A percentile compares a stretch with the other conserved stretches of the same genome.
Conservation (phyloP, 2,329 filamentous ascomycete species). For the Cordyceps cicadae region DNA sequence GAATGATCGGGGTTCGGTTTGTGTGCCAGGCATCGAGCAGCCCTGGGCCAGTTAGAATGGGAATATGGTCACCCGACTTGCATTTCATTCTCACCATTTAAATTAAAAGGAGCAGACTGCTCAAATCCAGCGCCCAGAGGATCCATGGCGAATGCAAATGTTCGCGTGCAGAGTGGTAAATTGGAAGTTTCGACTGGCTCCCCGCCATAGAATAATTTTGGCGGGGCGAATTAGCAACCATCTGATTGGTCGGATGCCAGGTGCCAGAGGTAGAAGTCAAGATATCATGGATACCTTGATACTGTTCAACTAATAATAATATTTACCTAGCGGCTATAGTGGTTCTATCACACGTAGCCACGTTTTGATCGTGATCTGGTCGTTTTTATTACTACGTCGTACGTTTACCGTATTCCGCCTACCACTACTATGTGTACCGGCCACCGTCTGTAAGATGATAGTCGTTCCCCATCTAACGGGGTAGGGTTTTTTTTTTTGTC, state of each 20-base stretch:
- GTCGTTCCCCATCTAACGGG: too few relatives aligned
- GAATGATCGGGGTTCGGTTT: conserved; percentile 36
- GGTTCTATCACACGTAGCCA: not conserved
- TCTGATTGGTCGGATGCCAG: conserved; percentile 9
- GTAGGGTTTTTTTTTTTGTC: too few relatives aligned
- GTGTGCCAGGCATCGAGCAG: conserved; percentile 38
- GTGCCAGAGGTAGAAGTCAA: not conserved
- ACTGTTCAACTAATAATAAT: too few relatives aligned
- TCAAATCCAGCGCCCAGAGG: not conserved
- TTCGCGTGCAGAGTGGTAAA: conserved; percentile 8
- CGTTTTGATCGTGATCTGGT: not conserved
- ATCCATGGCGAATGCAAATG: conserved; percentile 13
- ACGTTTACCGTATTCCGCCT: too few relatives aligned
- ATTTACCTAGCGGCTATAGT: not conserved
- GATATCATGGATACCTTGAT: too few relatives aligned
- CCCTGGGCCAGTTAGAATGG: conserved; percentile 19
- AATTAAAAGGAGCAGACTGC: conserved; percentile 6
- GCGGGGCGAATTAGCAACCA: conserved; percentile 15
- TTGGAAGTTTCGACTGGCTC: conserved; percentile 9
- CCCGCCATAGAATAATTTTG: conserved; percentile 18
- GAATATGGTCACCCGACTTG: too few relatives aligned
- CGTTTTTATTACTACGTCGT: too few relatives aligned
- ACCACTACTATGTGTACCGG: too few relatives aligned
- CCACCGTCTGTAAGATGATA: too few relatives aligned
- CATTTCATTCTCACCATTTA: conserved; percentile 11